Conservation (phyloP, 768 basidiomycete species). For the Xanthoconium purpureum region DNA sequence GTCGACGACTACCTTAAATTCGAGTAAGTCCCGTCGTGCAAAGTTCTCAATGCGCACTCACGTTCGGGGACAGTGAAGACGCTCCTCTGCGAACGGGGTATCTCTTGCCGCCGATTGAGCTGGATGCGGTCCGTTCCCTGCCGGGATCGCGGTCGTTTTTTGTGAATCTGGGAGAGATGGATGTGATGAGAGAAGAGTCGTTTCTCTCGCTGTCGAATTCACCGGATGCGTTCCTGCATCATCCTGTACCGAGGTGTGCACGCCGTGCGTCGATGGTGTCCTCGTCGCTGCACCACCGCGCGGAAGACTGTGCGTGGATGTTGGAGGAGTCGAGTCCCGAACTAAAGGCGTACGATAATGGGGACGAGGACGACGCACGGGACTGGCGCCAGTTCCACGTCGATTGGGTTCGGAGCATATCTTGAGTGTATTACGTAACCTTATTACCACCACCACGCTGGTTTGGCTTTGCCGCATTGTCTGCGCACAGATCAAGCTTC, state of each 20-base stretch:
- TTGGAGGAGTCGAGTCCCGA: slow-evolving; percentile 38
- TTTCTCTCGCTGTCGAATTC: slow-evolving; percentile 42
- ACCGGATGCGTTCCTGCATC: slow-evolving; percentile 22
- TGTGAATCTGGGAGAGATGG: slow-evolving; percentile 35
- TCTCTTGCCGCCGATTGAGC: slow-evolving; percentile 7
- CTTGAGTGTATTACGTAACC: slow-evolving; percentile 18
- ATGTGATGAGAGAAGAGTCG: slow-evolving; percentile 39
- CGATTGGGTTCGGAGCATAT: slow-evolving; percentile 34
- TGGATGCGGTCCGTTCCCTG: slow-evolving; percentile 42
- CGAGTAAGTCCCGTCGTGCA: slow-evolving; percentile 11
- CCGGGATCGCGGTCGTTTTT: slow-evolving; percentile 45
- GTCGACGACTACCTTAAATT: neutral
- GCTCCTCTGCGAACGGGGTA: neutral
- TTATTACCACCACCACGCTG: neutral
- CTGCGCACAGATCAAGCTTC: slow-evolving; percentile 14
- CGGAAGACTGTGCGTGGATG: slow-evolving; percentile 37
- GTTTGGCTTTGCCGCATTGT: slow-evolving; percentile 3
- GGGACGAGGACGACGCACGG: slow-evolving; percentile 27
- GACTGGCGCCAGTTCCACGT: slow-evolving; percentile 59
- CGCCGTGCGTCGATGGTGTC: slow-evolving; percentile 29
- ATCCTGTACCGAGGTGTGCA: slow-evolving; percentile 23
- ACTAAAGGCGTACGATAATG: slow-evolving; percentile 23
- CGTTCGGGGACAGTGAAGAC: slow-evolving; percentile 4
- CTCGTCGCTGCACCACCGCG: slow-evolving; percentile 27
- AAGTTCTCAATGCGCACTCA: neutral